phyloP scores from a whole-genome alignment of 2,329 filamentous ascomycete genomes.

The Blumeria hordei region DNA sequence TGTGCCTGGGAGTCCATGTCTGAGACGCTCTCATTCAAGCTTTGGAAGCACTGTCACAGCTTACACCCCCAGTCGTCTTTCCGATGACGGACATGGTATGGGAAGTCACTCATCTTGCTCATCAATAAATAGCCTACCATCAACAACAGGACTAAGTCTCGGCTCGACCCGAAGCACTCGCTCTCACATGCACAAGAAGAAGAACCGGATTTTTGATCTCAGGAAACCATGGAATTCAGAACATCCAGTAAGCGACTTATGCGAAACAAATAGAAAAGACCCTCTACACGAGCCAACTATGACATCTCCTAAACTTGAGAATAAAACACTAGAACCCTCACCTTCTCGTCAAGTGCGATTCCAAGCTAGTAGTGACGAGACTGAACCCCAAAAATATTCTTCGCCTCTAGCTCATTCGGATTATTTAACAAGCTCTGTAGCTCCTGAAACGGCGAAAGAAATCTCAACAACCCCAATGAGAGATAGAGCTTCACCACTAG shows the following conservation, averaged over 20 bases:
- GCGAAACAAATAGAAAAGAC: slow-evolving; percentile 15
- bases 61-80: slow-evolving; percentile 49
- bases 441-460: background rate
- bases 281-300: background rate
- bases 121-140: slow-evolving; percentile 36
- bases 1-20: slow-evolving; percentile 19
- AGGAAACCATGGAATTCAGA: slow-evolving; percentile 29
- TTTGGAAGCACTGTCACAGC: slow-evolving; percentile 30
- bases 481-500: background rate
- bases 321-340: slow-evolving; percentile 28
- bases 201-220: slow-evolving; percentile 62
- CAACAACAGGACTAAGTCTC: slow-evolving; percentile 37
- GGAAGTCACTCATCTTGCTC: slow-evolving; percentile 35
- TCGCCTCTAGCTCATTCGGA: slow-evolving; percentile 6
- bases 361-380: slow-evolving; percentile 15
- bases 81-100: slow-evolving; percentile 28
- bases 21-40: slow-evolving; percentile 40
- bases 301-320: slow-evolving; percentile 23
- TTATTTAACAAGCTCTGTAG: too few relatives aligned
- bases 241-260: slow-evolving; percentile 26
- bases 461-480: background rate
- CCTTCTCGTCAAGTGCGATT: slow-evolving; percentile 18
- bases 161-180: slow-evolving; percentile 34
- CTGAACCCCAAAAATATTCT: slow-evolving; percentile 13
- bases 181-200: slow-evolving; percentile 49